Evolutionary conservation across 1,284 basidiomycete genomes (phyloP), one percentile per base, ranked within the genome.

Genomic region (Agaricales sp.): DNA sequence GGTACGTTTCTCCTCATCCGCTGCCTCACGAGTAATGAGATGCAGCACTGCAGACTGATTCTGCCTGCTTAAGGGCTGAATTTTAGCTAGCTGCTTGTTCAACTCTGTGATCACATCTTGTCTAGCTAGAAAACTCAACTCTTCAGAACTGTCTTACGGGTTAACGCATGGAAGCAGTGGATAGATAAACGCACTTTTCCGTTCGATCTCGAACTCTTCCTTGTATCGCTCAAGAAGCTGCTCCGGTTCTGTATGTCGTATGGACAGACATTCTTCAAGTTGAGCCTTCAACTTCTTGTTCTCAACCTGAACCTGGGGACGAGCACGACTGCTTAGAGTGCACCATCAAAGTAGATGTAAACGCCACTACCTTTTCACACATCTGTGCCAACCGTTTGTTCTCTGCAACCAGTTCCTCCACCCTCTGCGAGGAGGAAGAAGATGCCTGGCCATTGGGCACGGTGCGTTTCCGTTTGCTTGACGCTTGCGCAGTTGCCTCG

Each of bases 11-110:
- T 87, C 83, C 52, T 78, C 75, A 50, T 87, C 79, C 4, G 79
- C 84, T 2, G 76, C 75, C 54, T 87, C 83, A 47, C 82, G 76
- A 4, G 83, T 85, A 13, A 89, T 63, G 51, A 89, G 73, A 53
- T 82, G 78, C 23, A 84, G 65, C 4, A 74, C 68, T 0, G 72
- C 70, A 43, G 65, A 67, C 53, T 73, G 72, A 22, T 71, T 74
- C 1, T 71, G 63, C 43, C 66, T 65, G 24, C 75, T 66, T 19
- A 82, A 63, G 2, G 77, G 73, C 52, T 82, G 74, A 41, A 75
- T 66, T 41, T 69, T 71, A 6, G 74, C 66, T 2, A 83, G 60
- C 55, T 78, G 71, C 8, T 67, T 64, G 12, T 70, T 76, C n/a
- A 84, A 66, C 52, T 80, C 75, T 45, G 75, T 65, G 52, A 83